A percentile compares a stretch with the other conserved stretches of the same genome.
phyloP scores from a whole-genome alignment of 163 green algal species.

The Volvox carteri region DNA sequence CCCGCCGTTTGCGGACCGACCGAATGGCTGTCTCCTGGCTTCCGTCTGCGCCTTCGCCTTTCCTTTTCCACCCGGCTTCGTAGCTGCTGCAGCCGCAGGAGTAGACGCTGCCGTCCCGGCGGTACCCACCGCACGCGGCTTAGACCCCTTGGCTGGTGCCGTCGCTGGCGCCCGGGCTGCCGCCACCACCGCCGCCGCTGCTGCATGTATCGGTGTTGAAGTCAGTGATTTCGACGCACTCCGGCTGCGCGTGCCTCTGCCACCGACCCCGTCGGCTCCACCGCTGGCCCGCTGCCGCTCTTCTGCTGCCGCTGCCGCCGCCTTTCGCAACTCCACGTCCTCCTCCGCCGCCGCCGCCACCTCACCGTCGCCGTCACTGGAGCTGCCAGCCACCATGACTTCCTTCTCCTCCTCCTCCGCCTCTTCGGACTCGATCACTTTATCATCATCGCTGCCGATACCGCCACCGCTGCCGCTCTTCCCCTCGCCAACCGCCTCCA shows the following conservation, averaged over 20 bases:
- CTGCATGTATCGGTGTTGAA: neutral
- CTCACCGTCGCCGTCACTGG: neutral
- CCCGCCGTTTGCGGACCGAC: neutral
- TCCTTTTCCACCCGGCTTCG: neutral
- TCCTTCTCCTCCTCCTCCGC: slow-evolving; percentile 13
- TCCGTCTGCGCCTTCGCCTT: neutral
- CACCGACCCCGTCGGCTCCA: neutral
- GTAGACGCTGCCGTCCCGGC: neutral
- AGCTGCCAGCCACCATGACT: neutral
- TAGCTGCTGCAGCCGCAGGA: neutral
- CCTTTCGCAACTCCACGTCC: neutral
- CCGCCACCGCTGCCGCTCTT: neutral
- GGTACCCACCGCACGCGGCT: neutral
- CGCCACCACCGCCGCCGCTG: neutral
- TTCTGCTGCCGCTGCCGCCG: neutral
- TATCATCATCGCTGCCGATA: slow-evolving; percentile 2
- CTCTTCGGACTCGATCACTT: neutral
- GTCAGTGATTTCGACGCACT: neutral
- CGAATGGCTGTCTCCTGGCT: neutral
- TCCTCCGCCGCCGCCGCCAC: neutral
- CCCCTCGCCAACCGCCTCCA: slow-evolving; percentile 5
- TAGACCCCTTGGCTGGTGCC: slow-evolving; percentile 4
- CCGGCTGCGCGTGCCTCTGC: neutral
- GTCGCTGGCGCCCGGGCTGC: neutral
- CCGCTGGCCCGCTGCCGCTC: neutral